These are phyloP conservation scores for Daedalea quercina DNA, from an alignment of 768 basidiomycete species.

Conservation along the genomic window DNA sequence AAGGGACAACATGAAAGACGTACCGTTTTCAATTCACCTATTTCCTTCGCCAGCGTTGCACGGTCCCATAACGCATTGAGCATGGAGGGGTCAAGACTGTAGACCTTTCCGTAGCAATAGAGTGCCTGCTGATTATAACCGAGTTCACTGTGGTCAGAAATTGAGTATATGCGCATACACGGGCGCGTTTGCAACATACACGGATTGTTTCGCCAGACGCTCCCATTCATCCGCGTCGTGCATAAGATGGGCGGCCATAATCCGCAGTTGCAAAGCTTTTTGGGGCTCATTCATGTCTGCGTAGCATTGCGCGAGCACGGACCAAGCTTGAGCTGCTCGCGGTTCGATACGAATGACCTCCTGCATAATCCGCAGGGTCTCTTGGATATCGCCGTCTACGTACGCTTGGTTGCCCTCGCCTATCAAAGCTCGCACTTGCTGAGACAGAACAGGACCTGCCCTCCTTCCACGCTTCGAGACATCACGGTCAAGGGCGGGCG, in stretches of 20 bases:
- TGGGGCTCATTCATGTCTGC: slow-evolving; percentile 61
- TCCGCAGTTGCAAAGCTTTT: slow-evolving; percentile 73
- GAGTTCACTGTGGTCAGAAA: slow-evolving; percentile 39
- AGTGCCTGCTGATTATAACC: slow-evolving; percentile 81
- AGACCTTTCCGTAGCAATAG: slow-evolving; percentile 86
- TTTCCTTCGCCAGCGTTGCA: slow-evolving; percentile 71
- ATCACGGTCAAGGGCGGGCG: background rate
- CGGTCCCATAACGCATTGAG: slow-evolving; percentile 88
- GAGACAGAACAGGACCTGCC: slow-evolving; percentile 55
- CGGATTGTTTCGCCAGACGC: slow-evolving; percentile 65
- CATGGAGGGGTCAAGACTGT: slow-evolving; percentile 73
- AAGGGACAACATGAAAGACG: slow-evolving; percentile 12
- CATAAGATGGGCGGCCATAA: slow-evolving; percentile 86
- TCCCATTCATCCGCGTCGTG: slow-evolving; percentile 88
- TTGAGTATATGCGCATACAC: background rate
- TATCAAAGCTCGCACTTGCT: slow-evolving; percentile 66
- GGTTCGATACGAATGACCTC: slow-evolving; percentile 95
- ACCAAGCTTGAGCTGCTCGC: slow-evolving; percentile 77
- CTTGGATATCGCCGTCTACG: slow-evolving; percentile 56
- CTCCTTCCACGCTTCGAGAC: slow-evolving; percentile 31
- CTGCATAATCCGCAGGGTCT: slow-evolving; percentile 75
- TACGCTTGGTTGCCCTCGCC: slow-evolving; percentile 87
- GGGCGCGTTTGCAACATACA: slow-evolving; percentile 25
- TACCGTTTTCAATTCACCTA: slow-evolving; percentile 64
- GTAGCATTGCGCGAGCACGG: slow-evolving; percentile 80